Evolutionary conservation across 257 asterid genomes (phyloP), one percentile per base, ranked within the genome.

Genomic region (Voacanga thouarsii): DNA sequence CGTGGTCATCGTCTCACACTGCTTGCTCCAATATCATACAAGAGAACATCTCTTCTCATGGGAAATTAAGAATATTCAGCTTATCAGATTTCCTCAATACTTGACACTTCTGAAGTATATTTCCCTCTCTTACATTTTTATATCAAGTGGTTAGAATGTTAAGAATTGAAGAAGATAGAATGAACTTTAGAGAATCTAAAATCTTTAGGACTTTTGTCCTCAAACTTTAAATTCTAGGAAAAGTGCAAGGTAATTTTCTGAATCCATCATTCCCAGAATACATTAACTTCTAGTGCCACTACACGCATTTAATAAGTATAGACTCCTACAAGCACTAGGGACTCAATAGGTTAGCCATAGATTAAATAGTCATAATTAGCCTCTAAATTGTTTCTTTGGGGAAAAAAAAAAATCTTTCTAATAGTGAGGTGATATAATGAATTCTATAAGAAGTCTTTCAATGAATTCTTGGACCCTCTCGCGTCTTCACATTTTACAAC

Each of bases 401-500:
- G n/a, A n/a, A n/a, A n/a, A n/a, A n/a, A n/a, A n/a, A n/a, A n/a
- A n/a, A n/a, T n/a, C n/a, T n/a, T n/a, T n/a, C n/a, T n/a, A n/a
- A n/a, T n/a, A n/a, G n/a, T n/a, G n/a, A n/a, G n/a, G n/a, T n/a
- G n/a, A 9, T 96, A 96, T 86, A 93, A 92, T 74, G 98, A 88
- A 81, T 93, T 96, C 79, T 96, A 93, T 91, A 93, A 88, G 92
- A 92, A 84, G 30, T 89, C 99, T 26, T 96, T 96, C 79, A 93
- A 89, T 71, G 99, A 93, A 59, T 96, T 89, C 84, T 75, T 93
- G 89, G 98, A 96, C 50, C 99, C 99, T 59, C 93, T 93, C 73
- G 98, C 99, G 77, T 92, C 99, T 76, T 89, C 99, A 55, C 99
- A 96, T 87, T 96, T 96, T 77, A 92, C 96, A 55, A 96, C 99